Evolutionary conservation across 1,284 basidiomycete genomes (phyloP), one percentile per base, ranked within the genome.

Genomic region (Golubevia pallescens): DNA sequence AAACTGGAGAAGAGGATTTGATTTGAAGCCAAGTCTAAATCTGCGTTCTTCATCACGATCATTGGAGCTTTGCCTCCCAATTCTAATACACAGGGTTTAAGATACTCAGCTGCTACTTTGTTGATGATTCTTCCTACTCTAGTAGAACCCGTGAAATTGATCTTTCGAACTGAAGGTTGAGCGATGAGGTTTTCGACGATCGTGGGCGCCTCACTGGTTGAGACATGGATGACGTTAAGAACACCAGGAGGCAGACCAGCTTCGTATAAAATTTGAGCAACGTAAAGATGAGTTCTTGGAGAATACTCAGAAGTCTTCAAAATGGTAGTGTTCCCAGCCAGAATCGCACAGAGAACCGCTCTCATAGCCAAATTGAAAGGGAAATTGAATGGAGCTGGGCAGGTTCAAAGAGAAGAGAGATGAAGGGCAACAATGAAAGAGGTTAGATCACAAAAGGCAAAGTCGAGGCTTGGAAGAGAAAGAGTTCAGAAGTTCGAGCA

Each of bases 141-240:
- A 3, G 77, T 81, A 2, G 73, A 76, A 57, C 78, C 78, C 24
- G 78, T 79, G 60, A 70, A 77, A 64, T 75, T 77, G 67, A 78
- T 38, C 62, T 79, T 79, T 53, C 69, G 60, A 2, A 79, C 63
- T 1, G 52, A 48, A 0, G 64, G 68, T 32, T 79, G 67, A 2
- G 66, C 56, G 20, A 75, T 71, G 8, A 79, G 48, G 0, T 73
- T 71, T 53, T 72, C 69, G 2, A 69, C 75, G n/a, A 77, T 71
- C 21, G 69, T 60, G 2, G 71, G 32, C 2, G 70, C 70, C 53
- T 79, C 66, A 38, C 5, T 5, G 14, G 63, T 6, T 8, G 75
- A 70, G 51, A 77, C 76, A 42, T 79, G 75, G 21, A 79, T 68
- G 0, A 79, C 73, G 38, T 70, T 71, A 8, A 79, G 63, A 5